Base-by-base conservation (phyloP, 2,329 filamentous ascomycete genomes). In the Aspergillus neotritici region DNA sequence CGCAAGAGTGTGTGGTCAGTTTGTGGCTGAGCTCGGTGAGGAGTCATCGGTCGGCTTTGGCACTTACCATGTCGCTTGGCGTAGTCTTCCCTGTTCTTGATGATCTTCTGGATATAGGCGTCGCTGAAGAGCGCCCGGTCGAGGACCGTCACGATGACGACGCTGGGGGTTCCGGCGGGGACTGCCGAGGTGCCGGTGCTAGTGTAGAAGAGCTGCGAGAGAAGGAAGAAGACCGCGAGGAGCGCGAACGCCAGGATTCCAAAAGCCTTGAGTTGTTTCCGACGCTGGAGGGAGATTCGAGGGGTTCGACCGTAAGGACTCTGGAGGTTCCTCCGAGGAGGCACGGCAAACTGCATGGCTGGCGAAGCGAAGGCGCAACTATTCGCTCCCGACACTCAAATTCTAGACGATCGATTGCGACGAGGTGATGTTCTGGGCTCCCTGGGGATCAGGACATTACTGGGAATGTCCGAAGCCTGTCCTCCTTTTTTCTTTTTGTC, bases 271-370 rank as follows among this genome's bases (percentile, higher is more conserved):
- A 84, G 60, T 53, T 84, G 80, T 58, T 76, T 80, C 54, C 80
- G 77, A 49, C 85, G 79, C 50, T 69, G 58, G 33, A 58, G 53
- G 25, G 65, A 61, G 17, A 68, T 49, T 44, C 56, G 56, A 37
- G 67, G 61, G 16, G 66, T 59, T 69, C 59, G 80, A 71, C 52
- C 75, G 68, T 87, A 91, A 53, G 82, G 80, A 53, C 85, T 80
- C 61, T 84, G 82, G 53, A 86, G 91, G 61, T 79, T 82, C 71
- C 91, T 94, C 66, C 89, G 84, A 59, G 87, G 80, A 43, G 89
- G 89, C 57, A 94, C 83, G 51, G 90, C 88, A 75, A 91, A 89
- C 67, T 95, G 90, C 88, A 95, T 93, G 55, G 30, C 43, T 38
- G 16, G 11, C 34, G 25, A 37, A 25, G 44, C 34, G 35, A 46